Conservation (phyloP, 2,329 filamentous ascomycete species). For the Thermoascus crustaceus region DNA sequence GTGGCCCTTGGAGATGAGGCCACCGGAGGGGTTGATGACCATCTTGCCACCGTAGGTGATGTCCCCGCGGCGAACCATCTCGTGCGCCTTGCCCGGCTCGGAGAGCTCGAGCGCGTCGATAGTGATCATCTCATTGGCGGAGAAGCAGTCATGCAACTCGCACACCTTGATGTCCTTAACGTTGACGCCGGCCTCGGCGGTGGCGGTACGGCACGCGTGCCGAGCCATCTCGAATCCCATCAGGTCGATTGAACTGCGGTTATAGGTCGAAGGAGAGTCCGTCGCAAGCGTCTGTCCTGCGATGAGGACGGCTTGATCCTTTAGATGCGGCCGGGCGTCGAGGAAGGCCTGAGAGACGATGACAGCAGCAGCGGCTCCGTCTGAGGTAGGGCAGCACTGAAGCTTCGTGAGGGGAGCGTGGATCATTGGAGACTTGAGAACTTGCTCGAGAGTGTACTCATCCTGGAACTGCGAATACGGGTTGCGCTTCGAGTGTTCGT, state of each 20-base stretch:
- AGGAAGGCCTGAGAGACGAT: conserved; percentile 85
- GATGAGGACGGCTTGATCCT: conserved; percentile 74
- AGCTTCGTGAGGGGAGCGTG: conserved; percentile 86
- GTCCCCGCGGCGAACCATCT: conserved; percentile 76
- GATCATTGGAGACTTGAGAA: conserved; percentile 68
- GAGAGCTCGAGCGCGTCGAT: conserved; percentile 79
- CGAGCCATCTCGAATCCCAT: conserved; percentile 82
- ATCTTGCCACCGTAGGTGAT: conserved; percentile 82
- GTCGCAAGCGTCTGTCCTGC: conserved; percentile 85
- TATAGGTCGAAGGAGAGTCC: conserved; percentile 73
- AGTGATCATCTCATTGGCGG: conserved; percentile 83
- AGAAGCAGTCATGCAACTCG: conserved; percentile 96
- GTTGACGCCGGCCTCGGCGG: conserved; percentile 57
- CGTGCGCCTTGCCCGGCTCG: conserved; percentile 76
- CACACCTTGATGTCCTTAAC: conserved; percentile 69
- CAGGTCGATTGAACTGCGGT: conserved; percentile 71
- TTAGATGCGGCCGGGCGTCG: conserved; percentile 72
- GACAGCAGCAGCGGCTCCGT: conserved; percentile 81
- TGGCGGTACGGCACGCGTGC: conserved; percentile 60
- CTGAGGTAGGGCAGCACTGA: conserved; percentile 96
- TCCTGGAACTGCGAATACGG: conserved; percentile 97
- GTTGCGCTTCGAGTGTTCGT: conserved; percentile 83
- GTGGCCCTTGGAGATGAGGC: conserved; percentile 92
- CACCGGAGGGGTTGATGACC: conserved; percentile 87
- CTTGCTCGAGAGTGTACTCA: conserved; percentile 79